Percentiles rank a stretch among this genome's conserved stretches.
phyloP scores from a whole-genome alignment of 2,329 filamentous ascomycete genomes.

The Daldinia eschscholtzii region DNA sequence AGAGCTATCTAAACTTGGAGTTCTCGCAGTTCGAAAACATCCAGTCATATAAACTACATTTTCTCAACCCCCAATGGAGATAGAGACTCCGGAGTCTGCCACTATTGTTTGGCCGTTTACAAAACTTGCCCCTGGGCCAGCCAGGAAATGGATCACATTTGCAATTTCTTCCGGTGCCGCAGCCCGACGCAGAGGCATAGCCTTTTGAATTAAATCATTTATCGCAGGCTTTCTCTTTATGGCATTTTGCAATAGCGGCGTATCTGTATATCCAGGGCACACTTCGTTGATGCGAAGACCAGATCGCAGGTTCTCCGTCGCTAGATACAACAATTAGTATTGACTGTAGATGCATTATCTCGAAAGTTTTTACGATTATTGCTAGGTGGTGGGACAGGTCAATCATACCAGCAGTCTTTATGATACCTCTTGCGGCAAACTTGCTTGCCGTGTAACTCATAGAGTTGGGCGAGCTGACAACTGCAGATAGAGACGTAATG shows the following conservation, averaged over 20 bases:
- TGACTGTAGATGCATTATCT: neutral
- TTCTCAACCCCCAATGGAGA: neutral
- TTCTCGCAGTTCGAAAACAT: no score
- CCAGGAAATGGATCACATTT: constrained; percentile 20
- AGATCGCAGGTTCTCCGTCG: constrained; percentile 34
- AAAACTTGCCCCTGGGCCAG: constrained; percentile 27
- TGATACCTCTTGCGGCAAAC: constrained; percentile 38
- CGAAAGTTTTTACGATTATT: neutral
- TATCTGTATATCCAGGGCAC: constrained; percentile 43
- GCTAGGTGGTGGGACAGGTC: neutral
- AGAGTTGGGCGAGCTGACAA: constrained; percentile 17
- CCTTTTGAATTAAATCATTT: constrained; percentile 24
- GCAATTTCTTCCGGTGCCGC: constrained; percentile 51
- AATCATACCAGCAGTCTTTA: constrained; percentile 40
- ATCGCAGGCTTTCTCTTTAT: constrained; percentile 35
- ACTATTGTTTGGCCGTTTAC: constrained; percentile 25
- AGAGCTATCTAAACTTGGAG: no score
- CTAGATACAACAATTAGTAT: constrained; percentile 19
- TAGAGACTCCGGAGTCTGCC: constrained; percentile 30
- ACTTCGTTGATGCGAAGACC: constrained; percentile 44
- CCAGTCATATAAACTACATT: neutral
- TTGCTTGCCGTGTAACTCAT: constrained; percentile 40
- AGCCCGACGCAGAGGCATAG: constrained; percentile 45
- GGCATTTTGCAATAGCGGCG: constrained; percentile 32
- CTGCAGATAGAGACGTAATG: constrained; percentile 38